Conservation (phyloP, 129 eudicot genomes). For the Gnaphalium uliginosum region DNA sequence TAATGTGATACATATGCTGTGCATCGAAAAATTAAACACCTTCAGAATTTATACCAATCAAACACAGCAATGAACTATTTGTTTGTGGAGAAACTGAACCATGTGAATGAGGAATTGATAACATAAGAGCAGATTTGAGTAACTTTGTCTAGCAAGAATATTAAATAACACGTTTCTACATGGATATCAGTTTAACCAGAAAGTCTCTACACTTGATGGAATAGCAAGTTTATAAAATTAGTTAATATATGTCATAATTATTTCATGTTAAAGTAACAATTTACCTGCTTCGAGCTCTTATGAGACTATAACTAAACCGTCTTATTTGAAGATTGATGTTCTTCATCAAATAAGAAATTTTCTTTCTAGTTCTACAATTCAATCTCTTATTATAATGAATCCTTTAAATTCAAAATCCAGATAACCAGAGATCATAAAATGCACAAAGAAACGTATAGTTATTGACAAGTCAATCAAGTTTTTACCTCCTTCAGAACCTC, state of each 20-base stretch:
- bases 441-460: not conserved
- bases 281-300: constrained; percentile 2
- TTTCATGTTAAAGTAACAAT: constrained; percentile 7
- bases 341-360: not conserved
- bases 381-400: not conserved
- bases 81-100: not conserved
- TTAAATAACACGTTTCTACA: not conserved
- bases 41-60: not conserved
- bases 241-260: not conserved
- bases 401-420: not conserved
- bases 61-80: not conserved
- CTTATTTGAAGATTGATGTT: not conserved
- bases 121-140: not conserved
- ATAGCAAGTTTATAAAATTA: not conserved
- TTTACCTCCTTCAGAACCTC: constrained; percentile 74
- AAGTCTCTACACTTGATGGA: constrained; percentile 2
- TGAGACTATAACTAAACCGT: constrained; percentile 1
- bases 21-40: constrained; percentile 3
- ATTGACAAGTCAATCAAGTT: constrained; percentile 7
- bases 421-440: not conserved
- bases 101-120: not conserved
- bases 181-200: not conserved
- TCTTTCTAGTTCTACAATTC: not conserved
- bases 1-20: not conserved
- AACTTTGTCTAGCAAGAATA: not conserved